Percentiles rank a stretch among this genome's conserved stretches.
Evolutionary conservation across 2,329 filamentous ascomycete species (phyloP).

Genomic region (Stagonosporopsis cucurbitacearum): DNA sequence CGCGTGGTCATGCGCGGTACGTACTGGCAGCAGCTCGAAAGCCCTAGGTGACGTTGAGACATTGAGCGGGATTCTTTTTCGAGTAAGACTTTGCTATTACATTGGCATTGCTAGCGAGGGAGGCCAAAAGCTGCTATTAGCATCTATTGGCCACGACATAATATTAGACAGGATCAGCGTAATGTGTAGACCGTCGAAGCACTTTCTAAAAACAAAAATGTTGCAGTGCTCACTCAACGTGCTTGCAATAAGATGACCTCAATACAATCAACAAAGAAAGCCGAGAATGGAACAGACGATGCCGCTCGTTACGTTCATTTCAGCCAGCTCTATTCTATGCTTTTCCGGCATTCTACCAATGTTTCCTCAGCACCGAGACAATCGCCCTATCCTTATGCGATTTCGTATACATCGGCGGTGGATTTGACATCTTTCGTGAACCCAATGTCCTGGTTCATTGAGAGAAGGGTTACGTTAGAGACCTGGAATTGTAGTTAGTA

Average conservation of each 20-base stretch:
- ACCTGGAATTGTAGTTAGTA: conserved; percentile 60
- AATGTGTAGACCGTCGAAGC: background rate
- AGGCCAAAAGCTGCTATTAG: too few relatives aligned
- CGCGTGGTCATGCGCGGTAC: conserved; percentile 8
- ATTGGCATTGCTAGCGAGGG: too few relatives aligned
- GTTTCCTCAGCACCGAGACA: background rate
- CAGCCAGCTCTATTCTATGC: conserved; percentile 6
- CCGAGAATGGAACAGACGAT: background rate
- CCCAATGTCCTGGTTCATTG: conserved; percentile 77
- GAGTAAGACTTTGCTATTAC: too few relatives aligned
- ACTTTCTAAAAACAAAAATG: background rate
- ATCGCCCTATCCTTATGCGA: conserved; percentile 63
- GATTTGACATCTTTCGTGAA: conserved; percentile 85
- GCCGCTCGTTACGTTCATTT: conserved; percentile 2
- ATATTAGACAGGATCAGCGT: too few relatives aligned
- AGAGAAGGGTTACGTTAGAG: conserved; percentile 71
- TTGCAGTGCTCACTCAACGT: background rate
- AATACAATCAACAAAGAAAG: background rate
- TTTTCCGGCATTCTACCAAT: background rate
- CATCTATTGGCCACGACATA: background rate
- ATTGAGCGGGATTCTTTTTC: too few relatives aligned
- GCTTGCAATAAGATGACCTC: background rate
- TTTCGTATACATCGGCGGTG: conserved; percentile 75
- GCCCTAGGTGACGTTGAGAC: background rate
- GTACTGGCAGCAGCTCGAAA: background rate